A percentile compares a stretch with the other conserved stretches of the same genome.
Evolutionary conservation across 2,329 filamentous ascomycete genomes (phyloP).

Genomic region (Tolypocladium cylindrosporum): DNA sequence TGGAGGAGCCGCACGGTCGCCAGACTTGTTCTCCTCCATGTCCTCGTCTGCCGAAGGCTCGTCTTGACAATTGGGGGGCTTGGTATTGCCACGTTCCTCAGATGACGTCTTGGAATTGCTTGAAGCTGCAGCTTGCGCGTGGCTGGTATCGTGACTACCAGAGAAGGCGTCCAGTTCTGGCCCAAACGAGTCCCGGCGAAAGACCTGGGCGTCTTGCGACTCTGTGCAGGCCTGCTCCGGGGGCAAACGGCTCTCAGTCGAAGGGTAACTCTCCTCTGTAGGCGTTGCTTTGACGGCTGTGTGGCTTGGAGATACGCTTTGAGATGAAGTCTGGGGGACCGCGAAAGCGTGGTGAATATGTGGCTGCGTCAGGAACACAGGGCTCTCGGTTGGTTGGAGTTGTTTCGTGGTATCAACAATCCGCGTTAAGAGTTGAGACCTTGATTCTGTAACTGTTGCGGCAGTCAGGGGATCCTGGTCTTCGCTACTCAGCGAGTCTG

Average conservation of each 20-base stretch:
- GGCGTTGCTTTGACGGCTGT: slow-evolving; percentile 3
- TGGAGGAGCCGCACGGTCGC: background rate
- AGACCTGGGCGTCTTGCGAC: slow-evolving; percentile 19
- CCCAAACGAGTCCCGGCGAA: slow-evolving; percentile 6
- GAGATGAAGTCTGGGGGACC: slow-evolving; percentile 2
- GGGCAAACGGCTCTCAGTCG: background rate
- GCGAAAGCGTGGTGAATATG: background rate
- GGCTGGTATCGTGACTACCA: slow-evolving; percentile 6
- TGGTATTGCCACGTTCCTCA: background rate
- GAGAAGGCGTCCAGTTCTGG: slow-evolving; percentile 6
- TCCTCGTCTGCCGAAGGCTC: background rate
- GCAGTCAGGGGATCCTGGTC: background rate
- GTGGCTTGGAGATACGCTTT: background rate
- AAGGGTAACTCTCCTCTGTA: background rate
- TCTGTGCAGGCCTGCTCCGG: slow-evolving; percentile 1
- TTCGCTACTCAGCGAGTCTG: background rate
- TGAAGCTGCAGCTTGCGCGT: background rate
- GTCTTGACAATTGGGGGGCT: background rate
- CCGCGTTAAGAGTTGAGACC: background rate
- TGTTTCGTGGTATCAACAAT: background rate
- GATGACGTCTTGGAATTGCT: background rate
- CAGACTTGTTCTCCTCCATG: background rate
- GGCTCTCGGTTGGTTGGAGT: background rate
- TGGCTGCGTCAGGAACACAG: slow-evolving; percentile 9
- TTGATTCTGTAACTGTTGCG: background rate